Base-by-base conservation (phyloP, 108 stramenopile genomes). In the Cylindrotheca closterium region DNA sequence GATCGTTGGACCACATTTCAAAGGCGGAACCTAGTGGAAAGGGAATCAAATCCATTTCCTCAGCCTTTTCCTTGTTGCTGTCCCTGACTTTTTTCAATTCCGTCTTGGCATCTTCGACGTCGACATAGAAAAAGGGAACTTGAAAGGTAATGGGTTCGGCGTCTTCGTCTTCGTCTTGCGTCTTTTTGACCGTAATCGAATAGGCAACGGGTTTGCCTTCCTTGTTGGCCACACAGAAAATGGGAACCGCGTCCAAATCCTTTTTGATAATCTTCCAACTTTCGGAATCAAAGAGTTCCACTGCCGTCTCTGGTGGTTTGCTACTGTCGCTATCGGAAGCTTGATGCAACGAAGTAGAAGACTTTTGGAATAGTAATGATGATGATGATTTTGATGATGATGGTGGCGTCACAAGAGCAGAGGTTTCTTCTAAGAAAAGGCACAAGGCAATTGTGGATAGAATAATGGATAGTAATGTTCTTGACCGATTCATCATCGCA, bases 151-250 rank as follows among this genome's bases (percentile, higher is more conserved):
- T 47, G 5, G 47, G 47, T 29, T 61, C 26, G 21, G 30, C 47
- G 21, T 22, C 17, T n/a, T n/a, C n/a, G n/a, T n/a, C n/a, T n/a
- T n/a, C n/a, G n/a, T n/a, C n/a, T 2, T 50, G 30, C 17, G 52
- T 46, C 21, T 67, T 66, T 4, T 55, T 55, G 33, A 66, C 45
- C 27, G 57, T 59, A 17, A 83, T 60, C 45, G 59, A 23, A 50
- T 87, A 83, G 52, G 81, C 78, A 23, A 87, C 30, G 3, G 82
- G 80, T 30, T 83, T 74, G 4, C 80, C 80, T 48, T 87, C 67
- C n/a, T 58, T 56, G 47, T 78, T 87, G 32, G 85, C 78, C 37
- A 76, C 63, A 30, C 73, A 51, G 61, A 87, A 87, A 24, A 78
- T 52, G 10, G 85, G 85, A 51, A 82, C 71, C 18, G 53, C 50